Percentiles rank a stretch among this genome's conserved stretches.
These are phyloP conservation scores for Pythium coloratum DNA, from an alignment of 352 stramenopile genomes.

Conservation along the genomic window DNA sequence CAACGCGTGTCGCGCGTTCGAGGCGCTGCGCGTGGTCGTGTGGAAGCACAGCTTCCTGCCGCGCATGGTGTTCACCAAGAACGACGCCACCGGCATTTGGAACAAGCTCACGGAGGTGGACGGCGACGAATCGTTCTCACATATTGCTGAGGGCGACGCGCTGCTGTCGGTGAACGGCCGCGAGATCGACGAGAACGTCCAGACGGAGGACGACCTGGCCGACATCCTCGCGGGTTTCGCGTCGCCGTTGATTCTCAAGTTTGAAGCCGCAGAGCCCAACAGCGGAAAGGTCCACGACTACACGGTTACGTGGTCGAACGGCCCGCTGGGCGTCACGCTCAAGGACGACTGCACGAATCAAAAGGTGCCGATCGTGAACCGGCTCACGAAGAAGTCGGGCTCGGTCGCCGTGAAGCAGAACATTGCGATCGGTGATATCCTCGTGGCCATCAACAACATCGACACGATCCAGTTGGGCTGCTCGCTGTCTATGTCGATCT, in stretches of 20 bases:
- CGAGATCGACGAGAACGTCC: conserved; percentile 55
- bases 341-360: conserved; percentile 85
- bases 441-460: conserved; percentile 90
- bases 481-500: conserved; percentile 86
- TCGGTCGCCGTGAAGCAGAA: conserved; percentile 89
- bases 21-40: conserved; percentile 77
- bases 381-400: conserved; percentile 81
- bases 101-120: conserved; percentile 71
- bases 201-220: conserved; percentile 65
- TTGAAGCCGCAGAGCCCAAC: conserved; percentile 53
- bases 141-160: conserved; percentile 68
- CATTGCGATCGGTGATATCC: conserved; percentile 82
- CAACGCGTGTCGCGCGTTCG: conserved; percentile 72
- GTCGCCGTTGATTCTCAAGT: conserved; percentile 85
- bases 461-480: conserved; percentile 87
- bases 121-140: conserved; percentile 76
- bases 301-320: conserved; percentile 87
- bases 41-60: conserved; percentile 89
- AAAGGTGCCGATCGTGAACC: conserved; percentile 87
- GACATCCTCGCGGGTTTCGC: conserved; percentile 74
- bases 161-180: conserved; percentile 80
- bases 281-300: conserved; percentile 82
- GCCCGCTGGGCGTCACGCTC: conserved; percentile 77
- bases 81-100: conserved; percentile 50
- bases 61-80: conserved; percentile 54